Evolutionary conservation across 192 early-diverging fungal genomes (phyloP).

Genomic region (Martensiomyces pterosporus): DNA sequence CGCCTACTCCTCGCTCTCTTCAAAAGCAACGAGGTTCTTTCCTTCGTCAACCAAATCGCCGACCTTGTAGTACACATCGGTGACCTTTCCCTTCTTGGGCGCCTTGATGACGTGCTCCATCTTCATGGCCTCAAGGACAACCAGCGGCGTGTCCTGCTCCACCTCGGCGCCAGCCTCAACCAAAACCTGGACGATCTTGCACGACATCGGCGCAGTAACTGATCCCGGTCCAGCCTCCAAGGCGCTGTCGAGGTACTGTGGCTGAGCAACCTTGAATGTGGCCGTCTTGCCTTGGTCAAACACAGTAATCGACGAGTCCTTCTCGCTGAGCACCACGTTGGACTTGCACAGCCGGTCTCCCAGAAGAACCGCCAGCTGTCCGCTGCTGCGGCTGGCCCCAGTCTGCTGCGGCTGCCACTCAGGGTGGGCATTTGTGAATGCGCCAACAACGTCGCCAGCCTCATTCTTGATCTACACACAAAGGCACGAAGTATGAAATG

Average conservation of each 20-base stretch:
- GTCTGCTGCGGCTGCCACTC: slow-evolving; percentile 18
- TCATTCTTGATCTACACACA: slow-evolving; percentile 3
- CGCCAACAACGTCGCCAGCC: slow-evolving; percentile 1
- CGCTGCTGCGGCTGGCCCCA: slow-evolving; percentile 46
- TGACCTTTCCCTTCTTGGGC: slow-evolving; percentile 66
- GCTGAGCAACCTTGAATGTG: slow-evolving; percentile 54
- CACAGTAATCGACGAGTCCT: slow-evolving; percentile 54
- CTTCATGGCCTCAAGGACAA: slow-evolving; percentile 97
- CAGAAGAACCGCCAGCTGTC: slow-evolving; percentile 56
- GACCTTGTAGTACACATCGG: slow-evolving; percentile 72
- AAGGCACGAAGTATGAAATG: no score
- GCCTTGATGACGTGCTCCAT: slow-evolving; percentile 96
- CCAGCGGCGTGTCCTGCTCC: slow-evolving; percentile 71
- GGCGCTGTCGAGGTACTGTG: slow-evolving; percentile 52
- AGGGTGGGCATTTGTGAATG: slow-evolving; percentile 9
- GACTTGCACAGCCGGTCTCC: slow-evolving; percentile 58
- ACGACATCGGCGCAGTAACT: slow-evolving; percentile 93
- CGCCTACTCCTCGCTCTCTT: no score
- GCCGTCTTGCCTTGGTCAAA: slow-evolving; percentile 54
- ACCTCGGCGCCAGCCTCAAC: slow-evolving; percentile 74
- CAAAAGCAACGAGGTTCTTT: slow-evolving; percentile 75
- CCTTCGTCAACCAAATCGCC: slow-evolving; percentile 88
- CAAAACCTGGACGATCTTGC: slow-evolving; percentile 86
- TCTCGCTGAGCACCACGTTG: slow-evolving; percentile 60
- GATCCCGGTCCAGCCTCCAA: slow-evolving; percentile 53